Base-by-base conservation (phyloP, 2,329 filamentous ascomycete genomes). In the Esteya vermicola region DNA sequence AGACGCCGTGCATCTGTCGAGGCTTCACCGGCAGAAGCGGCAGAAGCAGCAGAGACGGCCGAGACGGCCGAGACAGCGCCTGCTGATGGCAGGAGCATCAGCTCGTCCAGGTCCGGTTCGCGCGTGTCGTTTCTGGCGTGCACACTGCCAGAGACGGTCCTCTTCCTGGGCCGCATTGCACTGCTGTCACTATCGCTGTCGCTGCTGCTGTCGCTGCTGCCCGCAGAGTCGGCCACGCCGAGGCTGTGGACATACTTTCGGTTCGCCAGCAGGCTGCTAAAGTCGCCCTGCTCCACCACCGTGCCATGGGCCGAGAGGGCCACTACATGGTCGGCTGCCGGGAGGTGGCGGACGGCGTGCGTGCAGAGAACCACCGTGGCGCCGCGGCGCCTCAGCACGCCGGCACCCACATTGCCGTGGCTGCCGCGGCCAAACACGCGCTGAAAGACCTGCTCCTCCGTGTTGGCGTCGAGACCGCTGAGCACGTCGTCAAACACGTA, bases 271-370 rank as follows among this genome's bases (percentile, higher is more conserved):
- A 68, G 54, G 6, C 59, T 47, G 6, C 51, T 38, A 33, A 63
- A 68, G 0, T 48, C 54, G 4, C 61, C 61, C 45, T 70, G 59
- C 25, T 72, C 65, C 1, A 61, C 50, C 2, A 70, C 48, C 2
- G 47, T 54, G 0, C 65, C 63, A 3, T 59, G 51, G 1, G 47
- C 27, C 0, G 57, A 58, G 0, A 74, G 57, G 0, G 61, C 64
- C 30, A 72, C 60, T 8, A 72, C 61, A 26, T 67, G 60, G 33
- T 68, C 59, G 2, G 64, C 61, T 1, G 53, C 50, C 0, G 62
- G 59, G 1, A 69, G 47, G 41, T 59, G 56, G 4, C 53, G 48
- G 18, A 63, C 50, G 3, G 56, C 58, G 43, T 65, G 59, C 0
- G 60, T 65, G 45, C 58, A 63, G 14, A 64, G 47, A 0, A 63